phyloP scores from a whole-genome alignment of 257 asterid species.

The Penstemon eatonii region DNA sequence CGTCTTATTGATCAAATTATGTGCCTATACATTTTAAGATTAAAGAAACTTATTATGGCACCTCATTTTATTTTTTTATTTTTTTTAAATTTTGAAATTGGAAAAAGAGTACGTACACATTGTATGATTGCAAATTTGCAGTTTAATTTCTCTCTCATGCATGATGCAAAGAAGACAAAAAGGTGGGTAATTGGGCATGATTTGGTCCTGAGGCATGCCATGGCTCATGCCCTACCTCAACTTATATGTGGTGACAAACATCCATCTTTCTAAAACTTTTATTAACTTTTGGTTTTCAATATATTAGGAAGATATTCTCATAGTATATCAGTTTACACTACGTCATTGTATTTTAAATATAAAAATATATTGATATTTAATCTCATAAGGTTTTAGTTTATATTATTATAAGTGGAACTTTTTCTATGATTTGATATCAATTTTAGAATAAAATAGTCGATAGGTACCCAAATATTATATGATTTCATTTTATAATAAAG shows the following conservation, averaged over 20 bases:
- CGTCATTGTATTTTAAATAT: background rate
- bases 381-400: no score
- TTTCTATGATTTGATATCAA: no score
- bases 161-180: slow-evolving; percentile 47
- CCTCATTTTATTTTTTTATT: no score
- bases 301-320: background rate
- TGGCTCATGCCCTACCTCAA: slow-evolving; percentile 51
- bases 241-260: slow-evolving; percentile 26
- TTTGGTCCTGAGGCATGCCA: slow-evolving; percentile 63
- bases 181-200: slow-evolving; percentile 44
- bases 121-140: slow-evolving; percentile 33
- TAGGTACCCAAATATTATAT: no score
- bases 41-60: background rate
- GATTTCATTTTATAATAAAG: no score
- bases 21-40: slow-evolving; percentile 18
- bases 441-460: no score
- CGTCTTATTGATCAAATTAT: slow-evolving; percentile 32
- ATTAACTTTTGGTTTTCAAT: background rate
- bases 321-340: slow-evolving; percentile 15
- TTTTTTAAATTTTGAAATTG: slow-evolving; percentile 1
- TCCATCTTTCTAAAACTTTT: slow-evolving; percentile 36
- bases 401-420: no score
- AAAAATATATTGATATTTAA: no score
- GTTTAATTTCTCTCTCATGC: slow-evolving; percentile 33
- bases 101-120: slow-evolving; percentile 14